Evolutionary conservation across 805 yeast genomes (phyloP).

Genomic region (Cyberlindnera xishuangbannaensis): DNA sequence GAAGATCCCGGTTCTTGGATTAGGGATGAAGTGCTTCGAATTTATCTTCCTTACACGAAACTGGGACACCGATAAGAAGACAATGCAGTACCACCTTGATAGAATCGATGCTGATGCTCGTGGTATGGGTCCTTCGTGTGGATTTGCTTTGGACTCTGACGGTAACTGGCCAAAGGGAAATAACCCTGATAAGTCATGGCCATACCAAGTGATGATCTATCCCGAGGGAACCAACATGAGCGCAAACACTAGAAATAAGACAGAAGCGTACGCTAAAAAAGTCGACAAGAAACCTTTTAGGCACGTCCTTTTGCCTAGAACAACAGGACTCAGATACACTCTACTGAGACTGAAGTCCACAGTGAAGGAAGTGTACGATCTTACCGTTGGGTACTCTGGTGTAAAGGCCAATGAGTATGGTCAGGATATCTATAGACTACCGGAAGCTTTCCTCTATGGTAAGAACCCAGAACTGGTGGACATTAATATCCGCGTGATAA

Average conservation of each 20-base stretch:
- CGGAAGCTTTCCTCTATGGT: constrained; percentile 60
- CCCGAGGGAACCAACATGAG: constrained; percentile 95
- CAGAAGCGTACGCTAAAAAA: constrained; percentile 52
- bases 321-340: constrained; percentile 69
- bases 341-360: constrained; percentile 50
- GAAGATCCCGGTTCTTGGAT: constrained; percentile 70
- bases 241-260: constrained; percentile 51
- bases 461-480: constrained; percentile 63
- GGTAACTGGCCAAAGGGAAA: constrained; percentile 22
- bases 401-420: constrained; percentile 60
- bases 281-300: constrained; percentile 42
- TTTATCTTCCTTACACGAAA: constrained; percentile 80
- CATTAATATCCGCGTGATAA: constrained; percentile 56
- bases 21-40: constrained; percentile 74
- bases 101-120: constrained; percentile 57
- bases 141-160: constrained; percentile 25
- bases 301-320: constrained; percentile 76
- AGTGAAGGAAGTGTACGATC: constrained; percentile 63
- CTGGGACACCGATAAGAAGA: constrained; percentile 72
- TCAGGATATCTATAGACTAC: constrained; percentile 67
- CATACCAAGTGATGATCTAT: constrained; percentile 68
- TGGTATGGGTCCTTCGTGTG: constrained; percentile 48
- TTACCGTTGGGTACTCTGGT: constrained; percentile 80
- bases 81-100: constrained; percentile 48
- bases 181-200: constrained; percentile 36